Conservation (phyloP, 75 land plant genomes). For the Pseudotsuga menziesii region DNA sequence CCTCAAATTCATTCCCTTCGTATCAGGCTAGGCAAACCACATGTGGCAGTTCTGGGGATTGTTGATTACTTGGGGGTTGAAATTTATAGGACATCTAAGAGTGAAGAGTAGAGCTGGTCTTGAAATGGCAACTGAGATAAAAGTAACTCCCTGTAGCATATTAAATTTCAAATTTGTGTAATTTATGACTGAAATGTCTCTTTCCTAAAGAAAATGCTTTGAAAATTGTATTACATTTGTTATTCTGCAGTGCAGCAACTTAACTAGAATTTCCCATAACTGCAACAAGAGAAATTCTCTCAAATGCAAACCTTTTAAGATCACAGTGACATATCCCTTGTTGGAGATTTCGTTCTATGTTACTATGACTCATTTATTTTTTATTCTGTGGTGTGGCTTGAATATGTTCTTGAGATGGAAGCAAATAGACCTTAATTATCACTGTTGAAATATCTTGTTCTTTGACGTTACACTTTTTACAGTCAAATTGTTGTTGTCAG, state of each 20-base stretch:
- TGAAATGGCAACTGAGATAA: no score
- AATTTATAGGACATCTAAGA: slow-evolving; percentile 29
- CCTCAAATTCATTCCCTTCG: slow-evolving; percentile 59
- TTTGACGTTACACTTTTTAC: background rate
- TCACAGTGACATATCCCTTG: background rate
- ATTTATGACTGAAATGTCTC: background rate
- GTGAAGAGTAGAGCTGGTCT: background rate
- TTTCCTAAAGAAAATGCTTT: background rate
- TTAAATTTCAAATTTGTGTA: background rate
- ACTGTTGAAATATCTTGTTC: background rate
- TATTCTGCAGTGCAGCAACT: background rate
- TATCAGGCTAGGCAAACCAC: slow-evolving; percentile 83
- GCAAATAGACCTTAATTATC: background rate
- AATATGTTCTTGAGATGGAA: background rate
- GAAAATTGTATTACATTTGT: background rate
- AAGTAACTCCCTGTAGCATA: background rate
- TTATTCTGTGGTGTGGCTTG: background rate
- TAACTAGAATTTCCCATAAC: background rate
- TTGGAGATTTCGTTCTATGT: no score
- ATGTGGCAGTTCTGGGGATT: slow-evolving; percentile 72
- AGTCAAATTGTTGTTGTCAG: background rate
- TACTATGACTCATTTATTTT: no score
- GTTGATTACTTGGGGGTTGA: slow-evolving; percentile 84
- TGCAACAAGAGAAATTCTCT: background rate
- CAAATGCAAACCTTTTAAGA: background rate